phyloP scores from a whole-genome alignment of 225 moss, liverwort and hornwort genomes.

The Bryoerythrophyllum caledonicum region DNA sequence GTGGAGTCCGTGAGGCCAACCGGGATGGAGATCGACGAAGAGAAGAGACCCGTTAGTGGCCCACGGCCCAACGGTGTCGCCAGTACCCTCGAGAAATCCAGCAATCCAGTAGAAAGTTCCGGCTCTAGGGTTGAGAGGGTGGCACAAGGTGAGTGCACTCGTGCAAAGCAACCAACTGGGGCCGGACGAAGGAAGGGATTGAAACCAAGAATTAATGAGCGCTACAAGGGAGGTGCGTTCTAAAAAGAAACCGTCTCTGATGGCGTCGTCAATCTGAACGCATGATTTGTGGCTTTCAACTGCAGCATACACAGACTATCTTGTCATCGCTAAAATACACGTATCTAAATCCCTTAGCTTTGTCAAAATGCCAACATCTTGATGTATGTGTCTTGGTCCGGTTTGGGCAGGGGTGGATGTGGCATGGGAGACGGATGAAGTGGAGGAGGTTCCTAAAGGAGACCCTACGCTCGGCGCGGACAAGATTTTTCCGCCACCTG shows the following conservation, averaged over 20 bases:
- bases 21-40: constrained; percentile 51
- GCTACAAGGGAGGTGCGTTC: constrained; percentile 54
- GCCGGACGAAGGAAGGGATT: constrained; percentile 57
- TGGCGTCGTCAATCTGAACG: no score
- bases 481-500: constrained; percentile 28
- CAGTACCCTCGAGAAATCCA: constrained; percentile 28
- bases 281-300: no score
- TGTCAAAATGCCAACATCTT: constrained; percentile 10
- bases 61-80: not conserved
- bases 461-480: constrained; percentile 29
- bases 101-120: constrained; percentile 24
- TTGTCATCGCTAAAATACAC: not conserved
- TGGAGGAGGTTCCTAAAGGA: constrained; percentile 41
- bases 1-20: constrained; percentile 16
- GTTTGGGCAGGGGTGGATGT: constrained; percentile 54
- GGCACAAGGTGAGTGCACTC: constrained; percentile 37
- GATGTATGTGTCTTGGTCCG: constrained; percentile 17
- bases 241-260: not conserved
- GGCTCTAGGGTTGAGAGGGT: constrained; percentile 45
- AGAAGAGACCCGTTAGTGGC: no score
- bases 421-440: constrained; percentile 53
- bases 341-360: not conserved
- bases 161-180: constrained; percentile 33
- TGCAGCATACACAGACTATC: no score
- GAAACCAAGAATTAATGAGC: constrained; percentile 56